Percentiles rank a stretch among this genome's conserved stretches.
phyloP scores from a whole-genome alignment of 345 rosid genomes.

The Gossypium turneri region DNA sequence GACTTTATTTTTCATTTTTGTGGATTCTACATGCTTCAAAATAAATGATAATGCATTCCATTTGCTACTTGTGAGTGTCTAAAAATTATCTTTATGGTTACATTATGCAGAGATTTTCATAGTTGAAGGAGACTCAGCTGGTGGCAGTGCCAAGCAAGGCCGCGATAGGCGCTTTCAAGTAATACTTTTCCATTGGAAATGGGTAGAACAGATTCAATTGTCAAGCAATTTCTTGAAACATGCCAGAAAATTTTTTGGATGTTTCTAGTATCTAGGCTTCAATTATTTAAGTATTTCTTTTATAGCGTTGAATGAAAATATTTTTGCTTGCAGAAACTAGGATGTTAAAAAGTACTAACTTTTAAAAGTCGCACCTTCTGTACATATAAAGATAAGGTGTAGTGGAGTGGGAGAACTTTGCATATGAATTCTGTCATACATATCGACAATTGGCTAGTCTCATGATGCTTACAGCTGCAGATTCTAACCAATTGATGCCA shows the following conservation, averaged over 20 bases:
- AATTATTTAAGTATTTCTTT: too few species aligned
- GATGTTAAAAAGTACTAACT: background rate
- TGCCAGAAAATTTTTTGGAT: too few species aligned
- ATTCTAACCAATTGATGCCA: background rate
- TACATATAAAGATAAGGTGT: background rate
- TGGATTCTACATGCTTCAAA: background rate
- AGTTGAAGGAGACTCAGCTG: constrained; percentile 99
- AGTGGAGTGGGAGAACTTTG: background rate
- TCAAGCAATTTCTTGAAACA: too few species aligned
- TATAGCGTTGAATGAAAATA: too few species aligned
- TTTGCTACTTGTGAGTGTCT: background rate
- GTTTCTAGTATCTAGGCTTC: too few species aligned
- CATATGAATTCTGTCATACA: background rate
- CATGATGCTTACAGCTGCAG: background rate
- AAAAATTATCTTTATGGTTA: background rate
- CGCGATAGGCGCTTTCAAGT: constrained; percentile 99
- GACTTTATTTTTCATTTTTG: background rate
- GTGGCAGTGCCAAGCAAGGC: constrained; percentile 97
- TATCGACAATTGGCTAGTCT: background rate
- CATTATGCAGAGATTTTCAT: constrained; percentile 73
- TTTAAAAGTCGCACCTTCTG: background rate
- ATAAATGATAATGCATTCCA: background rate
- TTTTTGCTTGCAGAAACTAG: too few species aligned
- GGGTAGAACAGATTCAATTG: background rate
- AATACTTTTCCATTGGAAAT: constrained; percentile 6